These are phyloP conservation scores for rapeseed (Brassica napus) DNA, from an alignment of 345 rosid species.

Conservation along the genomic window Da-Ae NC_063440.1:20381001-20381500, in stretches of 20 bases:
- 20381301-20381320: conserved; percentile 51
- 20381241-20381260: conserved; percentile 69
- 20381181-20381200: conserved; percentile 58
- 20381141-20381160: conserved; percentile 59
- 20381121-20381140: conserved; percentile 68
- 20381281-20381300: conserved; percentile 52
- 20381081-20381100: conserved; percentile 67
- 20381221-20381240: conserved; percentile 77
- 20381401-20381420: conserved; percentile 46
- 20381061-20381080: conserved; percentile 61
- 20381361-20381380: conserved; percentile 67
- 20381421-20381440: conserved; percentile 57
- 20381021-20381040: conserved; percentile 66
- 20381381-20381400: conserved; percentile 65
- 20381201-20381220: conserved; percentile 53
- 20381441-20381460: conserved; percentile 58
- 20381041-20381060: conserved; percentile 44
- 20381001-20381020: conserved; percentile 59
- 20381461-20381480: conserved; percentile 86
- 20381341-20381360: conserved; percentile 52
- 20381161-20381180: conserved; percentile 57
- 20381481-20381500: conserved; percentile 65
- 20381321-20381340: conserved; percentile 44
- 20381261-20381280: conserved; percentile 69
- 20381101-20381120: conserved; percentile 84